A percentile compares a stretch with the other conserved stretches of the same genome.
These are phyloP conservation scores for Verruconis gallopava DNA, from an alignment of 2,329 filamentous ascomycete species.

Conservation along the genomic window DNA sequence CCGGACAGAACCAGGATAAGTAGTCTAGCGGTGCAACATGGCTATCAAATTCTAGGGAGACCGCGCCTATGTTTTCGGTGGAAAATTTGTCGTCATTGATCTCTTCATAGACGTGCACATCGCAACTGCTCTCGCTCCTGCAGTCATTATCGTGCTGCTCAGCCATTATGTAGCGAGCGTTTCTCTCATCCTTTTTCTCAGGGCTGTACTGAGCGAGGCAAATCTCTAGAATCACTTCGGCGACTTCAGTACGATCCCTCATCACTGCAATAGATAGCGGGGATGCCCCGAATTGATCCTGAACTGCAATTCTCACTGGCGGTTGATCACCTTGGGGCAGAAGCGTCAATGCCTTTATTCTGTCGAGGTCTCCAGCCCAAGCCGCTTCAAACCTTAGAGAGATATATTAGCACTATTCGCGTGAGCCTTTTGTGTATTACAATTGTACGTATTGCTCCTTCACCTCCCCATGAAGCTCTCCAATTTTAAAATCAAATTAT, in stretches of 20 bases:
- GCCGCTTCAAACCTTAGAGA: constrained; percentile 53
- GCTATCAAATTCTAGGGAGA: constrained; percentile 56
- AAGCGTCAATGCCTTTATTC: constrained; percentile 52
- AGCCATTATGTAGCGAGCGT: constrained; percentile 21
- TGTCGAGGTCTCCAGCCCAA: constrained; percentile 55
- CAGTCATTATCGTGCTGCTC: constrained; percentile 12
- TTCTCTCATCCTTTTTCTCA: constrained; percentile 39
- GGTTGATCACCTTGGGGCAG: constrained; percentile 43
- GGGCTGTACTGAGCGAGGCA: constrained; percentile 54
- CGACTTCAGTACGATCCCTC: constrained; percentile 50
- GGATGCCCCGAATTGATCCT: constrained; percentile 38
- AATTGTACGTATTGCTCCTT: constrained; percentile 50
- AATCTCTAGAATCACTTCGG: constrained; percentile 57
- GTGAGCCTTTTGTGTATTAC: constrained; percentile 28
- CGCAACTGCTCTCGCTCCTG: constrained; percentile 16
- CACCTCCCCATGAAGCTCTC: constrained; percentile 40
- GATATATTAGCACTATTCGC: constrained; percentile 1
- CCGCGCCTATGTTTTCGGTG: constrained; percentile 60
- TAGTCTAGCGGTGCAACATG: constrained; percentile 35
- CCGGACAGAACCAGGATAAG: constrained; percentile 9
- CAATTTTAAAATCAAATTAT: constrained; percentile 36
- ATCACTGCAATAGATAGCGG: constrained; percentile 59
- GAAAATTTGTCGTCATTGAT: constrained; percentile 57
- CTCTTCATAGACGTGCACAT: constrained; percentile 29
- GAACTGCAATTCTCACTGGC: constrained; percentile 51